A percentile compares a stretch with the other conserved stretches of the same genome.
Conservation (phyloP, 2,329 filamentous ascomycete species). For the Knoxdaviesia proteae region DNA sequence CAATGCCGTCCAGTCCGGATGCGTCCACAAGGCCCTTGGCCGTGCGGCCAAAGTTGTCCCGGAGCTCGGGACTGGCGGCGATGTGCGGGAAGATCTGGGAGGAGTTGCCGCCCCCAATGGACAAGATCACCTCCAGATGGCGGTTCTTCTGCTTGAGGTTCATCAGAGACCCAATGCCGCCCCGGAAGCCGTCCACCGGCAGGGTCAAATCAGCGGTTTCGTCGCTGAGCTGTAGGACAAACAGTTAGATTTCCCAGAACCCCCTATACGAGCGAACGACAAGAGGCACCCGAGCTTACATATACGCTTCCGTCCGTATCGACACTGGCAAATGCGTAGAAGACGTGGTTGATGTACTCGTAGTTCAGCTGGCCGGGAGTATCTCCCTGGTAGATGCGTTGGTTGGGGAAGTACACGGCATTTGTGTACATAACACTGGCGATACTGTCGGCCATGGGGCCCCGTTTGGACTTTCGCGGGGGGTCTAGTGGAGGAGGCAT, state of each 20-base stretch:
- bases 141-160: conserved; percentile 50
- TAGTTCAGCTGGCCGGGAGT: conserved; percentile 56
- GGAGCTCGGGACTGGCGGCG: conserved; percentile 34
- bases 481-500: too few relatives aligned
- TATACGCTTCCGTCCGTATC: conserved; percentile 52
- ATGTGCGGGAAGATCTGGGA: conserved; percentile 47
- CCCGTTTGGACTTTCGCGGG: too few relatives aligned
- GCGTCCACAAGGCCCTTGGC: conserved; percentile 46
- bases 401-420: conserved; percentile 71
- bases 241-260: neutral
- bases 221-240: conserved; percentile 42
- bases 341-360: conserved; percentile 59
- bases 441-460: too few relatives aligned
- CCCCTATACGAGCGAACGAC: neutral
- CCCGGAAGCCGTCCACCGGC: conserved; percentile 48
- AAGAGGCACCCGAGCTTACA: conserved; percentile 25
- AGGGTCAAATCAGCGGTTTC: conserved; percentile 57
- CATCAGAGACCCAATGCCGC: conserved; percentile 53
- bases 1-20: conserved; percentile 41
- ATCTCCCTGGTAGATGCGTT: conserved; percentile 49
- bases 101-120: conserved; percentile 48
- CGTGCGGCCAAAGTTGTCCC: conserved; percentile 51
- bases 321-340: conserved; percentile 65
- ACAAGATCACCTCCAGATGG: conserved; percentile 55
- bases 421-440: conserved; percentile 39